phyloP scores from a whole-genome alignment of 2,329 filamentous ascomycete species.

The Mycocentrospora acerina region DNA sequence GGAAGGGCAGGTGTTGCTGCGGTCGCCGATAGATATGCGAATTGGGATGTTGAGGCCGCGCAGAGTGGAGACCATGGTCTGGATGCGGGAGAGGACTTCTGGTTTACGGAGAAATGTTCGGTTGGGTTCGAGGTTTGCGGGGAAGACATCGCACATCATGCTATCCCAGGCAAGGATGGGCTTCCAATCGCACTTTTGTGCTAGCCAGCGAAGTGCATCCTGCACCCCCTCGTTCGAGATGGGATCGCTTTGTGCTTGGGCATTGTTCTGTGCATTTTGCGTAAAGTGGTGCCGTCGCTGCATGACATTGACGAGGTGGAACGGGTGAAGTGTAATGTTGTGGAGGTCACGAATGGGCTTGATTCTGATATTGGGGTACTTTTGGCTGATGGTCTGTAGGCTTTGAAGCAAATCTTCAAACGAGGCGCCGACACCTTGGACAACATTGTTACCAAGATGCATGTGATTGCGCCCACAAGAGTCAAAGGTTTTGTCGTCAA shows the following conservation, averaged over 20 bases:
- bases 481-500: conserved; percentile 39
- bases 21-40: conserved; percentile 37
- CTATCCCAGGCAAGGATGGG: conserved; percentile 37
- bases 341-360: conserved; percentile 28
- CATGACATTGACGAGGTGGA: conserved; percentile 39
- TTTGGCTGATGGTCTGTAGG: conserved; percentile 30
- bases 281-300: conserved; percentile 30
- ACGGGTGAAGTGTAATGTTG: conserved; percentile 36
- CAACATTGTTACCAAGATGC: conserved; percentile 36
- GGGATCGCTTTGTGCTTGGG: conserved; percentile 22
- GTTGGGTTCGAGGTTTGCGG: conserved; percentile 34
- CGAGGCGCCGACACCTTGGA: conserved; percentile 34
- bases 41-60: conserved; percentile 35
- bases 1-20: conserved; percentile 22
- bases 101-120: conserved; percentile 32
- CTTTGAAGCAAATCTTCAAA: conserved; percentile 37
- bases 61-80: conserved; percentile 31
- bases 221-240: conserved; percentile 34
- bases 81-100: conserved; percentile 34
- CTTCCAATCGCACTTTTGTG: conserved; percentile 35
- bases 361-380: conserved; percentile 37
- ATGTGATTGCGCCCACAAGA: conserved; percentile 37
- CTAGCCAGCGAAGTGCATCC: conserved; percentile 35
- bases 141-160: conserved; percentile 43
- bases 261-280: conserved; percentile 13